phyloP scores from a whole-genome alignment of 768 basidiomycete species.

The Suillus weaverae region DNA sequence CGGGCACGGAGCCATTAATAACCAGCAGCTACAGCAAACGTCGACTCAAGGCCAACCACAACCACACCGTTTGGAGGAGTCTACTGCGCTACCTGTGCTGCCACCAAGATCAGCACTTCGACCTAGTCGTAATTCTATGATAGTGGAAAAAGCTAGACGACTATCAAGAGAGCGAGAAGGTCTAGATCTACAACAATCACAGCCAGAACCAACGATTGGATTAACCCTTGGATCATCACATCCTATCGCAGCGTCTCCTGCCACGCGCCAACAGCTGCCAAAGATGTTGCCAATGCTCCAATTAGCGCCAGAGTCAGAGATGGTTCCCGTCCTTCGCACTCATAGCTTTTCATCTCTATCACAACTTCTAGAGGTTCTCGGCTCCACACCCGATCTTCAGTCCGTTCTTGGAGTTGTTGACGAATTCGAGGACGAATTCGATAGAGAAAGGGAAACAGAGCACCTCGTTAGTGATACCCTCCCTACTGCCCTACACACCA shows the following conservation, averaged over 20 bases:
- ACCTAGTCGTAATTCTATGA: slow-evolving; percentile 22
- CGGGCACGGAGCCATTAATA: not conserved
- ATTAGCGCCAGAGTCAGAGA: slow-evolving; percentile 15
- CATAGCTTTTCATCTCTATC: slow-evolving; percentile 35
- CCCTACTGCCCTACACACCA: not conserved
- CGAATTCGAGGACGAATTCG: slow-evolving; percentile 4
- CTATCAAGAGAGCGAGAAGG: not conserved
- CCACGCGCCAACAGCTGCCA: slow-evolving; percentile 3
- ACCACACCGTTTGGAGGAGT: not conserved
- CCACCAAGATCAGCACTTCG: slow-evolving; percentile 34
- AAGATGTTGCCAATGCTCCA: slow-evolving; percentile 9
- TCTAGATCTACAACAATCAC: not conserved
- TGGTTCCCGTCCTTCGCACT: slow-evolving; percentile 31
- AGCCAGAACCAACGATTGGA: slow-evolving; percentile 27
- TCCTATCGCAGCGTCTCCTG: slow-evolving; percentile 9
- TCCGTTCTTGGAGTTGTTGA: slow-evolving; percentile 4
- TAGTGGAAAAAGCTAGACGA: not conserved
- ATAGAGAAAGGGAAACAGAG: slow-evolving; percentile 4
- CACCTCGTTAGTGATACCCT: not conserved
- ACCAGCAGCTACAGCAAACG: not conserved
- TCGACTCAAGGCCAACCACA: not conserved
- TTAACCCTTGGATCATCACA: slow-evolving; percentile 19
- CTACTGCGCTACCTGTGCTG: slow-evolving; percentile 23
- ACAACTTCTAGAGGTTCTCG: slow-evolving; percentile 30
- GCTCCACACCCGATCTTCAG: slow-evolving; percentile 24